These are phyloP conservation scores for Cystobasidium sp. DNA, from an alignment of 1,284 basidiomycete species.

Conservation along the genomic window DNA sequence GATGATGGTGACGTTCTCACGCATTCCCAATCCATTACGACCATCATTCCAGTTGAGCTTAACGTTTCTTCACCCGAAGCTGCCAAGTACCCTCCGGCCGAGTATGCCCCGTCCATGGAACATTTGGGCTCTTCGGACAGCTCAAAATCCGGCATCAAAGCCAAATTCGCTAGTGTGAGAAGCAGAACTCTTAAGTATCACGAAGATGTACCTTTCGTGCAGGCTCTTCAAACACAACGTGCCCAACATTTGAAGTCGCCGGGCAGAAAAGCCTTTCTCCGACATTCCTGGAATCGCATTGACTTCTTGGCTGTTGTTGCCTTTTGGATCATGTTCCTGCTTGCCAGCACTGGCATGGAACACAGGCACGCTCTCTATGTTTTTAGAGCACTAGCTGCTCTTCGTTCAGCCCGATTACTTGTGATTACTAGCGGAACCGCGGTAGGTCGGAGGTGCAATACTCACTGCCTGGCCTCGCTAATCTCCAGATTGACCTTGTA, in stretches of 20 bases:
- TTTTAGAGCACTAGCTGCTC: conserved; percentile 86
- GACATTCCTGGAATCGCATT: conserved; percentile 92
- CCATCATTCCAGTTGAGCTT: too few species aligned
- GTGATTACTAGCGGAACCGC: conserved; percentile 91
- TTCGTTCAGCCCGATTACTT: conserved; percentile 80
- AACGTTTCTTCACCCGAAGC: too few species aligned
- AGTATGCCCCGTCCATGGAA: too few species aligned
- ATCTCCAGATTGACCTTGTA: conserved; percentile 54
- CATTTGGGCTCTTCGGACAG: neutral
- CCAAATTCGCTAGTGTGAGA: neutral
- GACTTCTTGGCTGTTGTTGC: conserved; percentile 81
- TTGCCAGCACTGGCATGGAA: conserved; percentile 72
- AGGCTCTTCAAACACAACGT: conserved; percentile 59
- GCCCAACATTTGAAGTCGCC: conserved; percentile 41
- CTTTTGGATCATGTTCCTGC: conserved; percentile 79
- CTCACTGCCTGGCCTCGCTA: neutral
- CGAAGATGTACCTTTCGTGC: conserved; percentile 60
- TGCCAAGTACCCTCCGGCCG: too few species aligned
- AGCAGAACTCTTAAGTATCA: conserved; percentile 14
- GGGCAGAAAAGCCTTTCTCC: conserved; percentile 68
- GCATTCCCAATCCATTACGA: too few species aligned
- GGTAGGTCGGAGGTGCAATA: conserved; percentile 60
- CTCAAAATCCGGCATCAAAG: neutral
- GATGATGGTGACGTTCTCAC: too few species aligned
- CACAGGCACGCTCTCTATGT: conserved; percentile 72